Evolutionary conservation across 2,329 filamentous ascomycete genomes (phyloP), one percentile per base, ranked within the genome.

Genomic region (Aaosphaeria arxii): DNA sequence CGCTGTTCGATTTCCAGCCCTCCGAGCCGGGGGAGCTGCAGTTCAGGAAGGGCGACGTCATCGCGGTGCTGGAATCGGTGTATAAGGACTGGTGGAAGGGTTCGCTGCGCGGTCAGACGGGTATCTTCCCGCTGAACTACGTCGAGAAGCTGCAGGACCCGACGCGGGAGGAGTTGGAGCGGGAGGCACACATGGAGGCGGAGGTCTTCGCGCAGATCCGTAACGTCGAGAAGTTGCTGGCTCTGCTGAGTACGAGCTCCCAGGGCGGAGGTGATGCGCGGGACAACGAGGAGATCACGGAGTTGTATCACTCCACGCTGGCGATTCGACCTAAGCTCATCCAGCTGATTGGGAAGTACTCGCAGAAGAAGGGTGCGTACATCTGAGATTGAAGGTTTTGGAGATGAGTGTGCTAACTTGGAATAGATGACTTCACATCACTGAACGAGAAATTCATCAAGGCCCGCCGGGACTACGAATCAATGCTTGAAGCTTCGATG

Each of bases 31-130:
- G 92, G 42, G 94, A 99, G 74, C 78, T 99, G 52, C 91, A 95
- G 59, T 99, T 99, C 71, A 88, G 91, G 59, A 96, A 95, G 74
- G 92, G 94, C 30, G 94, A 99, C 67, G 87, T 97, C 38, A 99
- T 99, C 69, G 92, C 94, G 1, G 94, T 99, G 11, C 79, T 99
- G 38, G 94, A 97, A 72, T 96, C 91, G 1, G 94, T 97, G 1
- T 99, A 95, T 76, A 99, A 97, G 72, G 94, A 99, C 71, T 99
- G 94, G 94, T 99, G 94, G 94, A 92, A 95, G 61, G 94, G 94
- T 1, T 95, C 91, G 39, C 76, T 99, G 50, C 85, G 91, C 66
- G 94, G 94, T 17, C 90, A 96, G 71, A 96, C 91, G 5, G 94
- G 94, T 59, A 99, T 99, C 56, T 99, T 99, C 72, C 94, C 94